Percentiles rank a stretch among this genome's conserved stretches.
phyloP scores from a whole-genome alignment of 768 basidiomycete species.

The Mycena albidolilacea region DNA sequence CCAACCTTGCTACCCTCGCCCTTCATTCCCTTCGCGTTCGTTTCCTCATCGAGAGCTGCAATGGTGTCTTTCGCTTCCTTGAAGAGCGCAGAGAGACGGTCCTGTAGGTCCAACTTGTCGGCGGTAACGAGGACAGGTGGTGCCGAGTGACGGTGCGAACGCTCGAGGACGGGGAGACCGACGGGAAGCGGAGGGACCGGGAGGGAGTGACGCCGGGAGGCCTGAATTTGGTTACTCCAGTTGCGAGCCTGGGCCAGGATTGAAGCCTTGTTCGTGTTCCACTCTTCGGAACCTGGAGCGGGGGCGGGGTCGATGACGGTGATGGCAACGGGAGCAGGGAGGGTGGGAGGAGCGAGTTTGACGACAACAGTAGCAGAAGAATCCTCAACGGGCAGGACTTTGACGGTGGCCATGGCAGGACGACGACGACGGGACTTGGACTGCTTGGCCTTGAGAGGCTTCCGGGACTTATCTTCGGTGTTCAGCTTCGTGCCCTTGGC shows the following conservation, averaged over 20 bases:
- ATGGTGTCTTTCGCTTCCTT: slow-evolving; percentile 17
- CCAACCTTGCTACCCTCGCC: not conserved
- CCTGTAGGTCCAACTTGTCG: not conserved
- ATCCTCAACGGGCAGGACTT: not conserved
- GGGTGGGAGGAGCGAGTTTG: not conserved
- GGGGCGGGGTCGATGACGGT: not conserved
- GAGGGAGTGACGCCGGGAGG: slow-evolving; percentile 12
- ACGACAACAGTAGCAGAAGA: not conserved
- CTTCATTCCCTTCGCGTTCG: not conserved
- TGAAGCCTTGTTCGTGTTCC: slow-evolving; percentile 9
- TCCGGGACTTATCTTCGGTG: not conserved
- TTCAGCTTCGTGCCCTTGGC: not conserved
- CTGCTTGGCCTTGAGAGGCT: not conserved
- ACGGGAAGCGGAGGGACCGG: not conserved
- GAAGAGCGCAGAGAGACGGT: slow-evolving; percentile 2
- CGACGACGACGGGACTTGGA: not conserved
- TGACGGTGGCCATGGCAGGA: not conserved
- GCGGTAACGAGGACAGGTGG: slow-evolving; percentile 24
- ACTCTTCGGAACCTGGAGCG: slow-evolving; percentile 8
- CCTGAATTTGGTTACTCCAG: slow-evolving; percentile 14
- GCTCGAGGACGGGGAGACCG: not conserved
- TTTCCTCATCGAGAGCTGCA: not conserved
- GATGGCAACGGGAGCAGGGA: not conserved
- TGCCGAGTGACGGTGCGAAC: slow-evolving; percentile 14
- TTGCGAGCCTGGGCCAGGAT: slow-evolving; percentile 14